Evolutionary conservation across 768 basidiomycete species (phyloP), one percentile per base, ranked within the genome.

Genomic region (Crucibulum laeve): DNA sequence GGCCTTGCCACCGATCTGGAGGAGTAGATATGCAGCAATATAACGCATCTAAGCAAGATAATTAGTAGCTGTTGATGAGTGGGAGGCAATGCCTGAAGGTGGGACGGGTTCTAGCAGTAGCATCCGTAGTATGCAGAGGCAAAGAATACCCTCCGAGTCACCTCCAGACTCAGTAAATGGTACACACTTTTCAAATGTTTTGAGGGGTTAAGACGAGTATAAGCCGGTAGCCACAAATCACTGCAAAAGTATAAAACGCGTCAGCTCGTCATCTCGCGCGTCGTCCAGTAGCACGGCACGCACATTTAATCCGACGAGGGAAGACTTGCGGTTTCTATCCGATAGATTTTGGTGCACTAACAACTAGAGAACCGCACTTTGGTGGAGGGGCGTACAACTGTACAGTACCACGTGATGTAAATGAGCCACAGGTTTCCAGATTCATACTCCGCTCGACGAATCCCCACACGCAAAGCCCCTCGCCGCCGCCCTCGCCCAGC

Each of bases 11-110:
- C 92, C 96, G 62, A 82, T 79, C 67, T 88, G 87, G 71, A 97
- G 92, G 64, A 99, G 91, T 48, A 99, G 83, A 77, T 96, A 98
- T 53, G 92, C 91, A 71, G 92, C 94, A 67, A 97, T 73, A 63
- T 92, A 72, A 69, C 88, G 88, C 90, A 92, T 92, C 86, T 88
- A 53, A 23, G 8, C 30, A 26, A 28, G 14, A 32, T 41, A 8
- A n/a, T n/a, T n/a, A n/a, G n/a, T n/a, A n/a, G n/a, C n/a, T n/a
- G n/a, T n/a, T n/a, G n/a, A n/a, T n/a, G n/a, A n/a, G n/a, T n/a
- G n/a, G n/a, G n/a, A n/a, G n/a, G n/a, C n/a, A n/a, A n/a, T n/a
- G n/a, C n/a, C n/a, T n/a, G n/a, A n/a, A n/a, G n/a, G n/a, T n/a
- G n/a, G n/a, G n/a, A n/a, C n/a, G n/a, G n/a, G n/a, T n/a, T n/a